A percentile compares a stretch with the other conserved stretches of the same genome.
These are phyloP conservation scores for Deinandra increscens DNA, from an alignment of 129 eudicot species.

Conservation along the genomic window DNA sequence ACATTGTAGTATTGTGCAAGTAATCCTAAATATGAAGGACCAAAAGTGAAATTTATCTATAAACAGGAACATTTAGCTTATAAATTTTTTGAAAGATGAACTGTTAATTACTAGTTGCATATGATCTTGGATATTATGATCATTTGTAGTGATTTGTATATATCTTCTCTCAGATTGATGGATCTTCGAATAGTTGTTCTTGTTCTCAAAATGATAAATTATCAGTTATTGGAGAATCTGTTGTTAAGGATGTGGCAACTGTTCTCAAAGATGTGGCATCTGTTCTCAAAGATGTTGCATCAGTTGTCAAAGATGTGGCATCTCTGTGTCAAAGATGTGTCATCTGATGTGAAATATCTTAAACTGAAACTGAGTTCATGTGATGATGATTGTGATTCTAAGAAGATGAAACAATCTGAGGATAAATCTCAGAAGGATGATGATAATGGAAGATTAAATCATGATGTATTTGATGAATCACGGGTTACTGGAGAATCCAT, in stretches of 20 bases:
- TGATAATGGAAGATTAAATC: not conserved
- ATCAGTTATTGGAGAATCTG: not conserved
- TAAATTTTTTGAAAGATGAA: not conserved
- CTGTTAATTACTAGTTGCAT: not conserved
- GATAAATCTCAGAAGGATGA: slow-evolving; percentile 21
- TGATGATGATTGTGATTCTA: not conserved
- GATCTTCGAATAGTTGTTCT: slow-evolving; percentile 14
- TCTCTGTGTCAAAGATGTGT: not conserved
- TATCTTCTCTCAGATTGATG: slow-evolving; percentile 26
- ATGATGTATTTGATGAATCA: slow-evolving; percentile 42
- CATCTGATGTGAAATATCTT: too few species aligned
- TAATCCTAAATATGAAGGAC: too few species aligned
- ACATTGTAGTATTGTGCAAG: too few species aligned
- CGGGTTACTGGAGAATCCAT: not conserved
- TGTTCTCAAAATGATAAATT: not conserved
- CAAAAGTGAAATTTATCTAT: too few species aligned
- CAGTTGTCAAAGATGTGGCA: too few species aligned
- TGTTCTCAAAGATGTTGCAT: too few species aligned
- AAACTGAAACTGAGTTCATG: not conserved
- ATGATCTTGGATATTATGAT: not conserved
- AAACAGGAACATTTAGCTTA: not conserved
- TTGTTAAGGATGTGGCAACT: not conserved
- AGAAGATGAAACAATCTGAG: not conserved
- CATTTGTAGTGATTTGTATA: not conserved
- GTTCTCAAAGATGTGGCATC: too few species aligned